Base-by-base conservation (phyloP, 345 rosid genomes). In the Salix caprea region DNA sequence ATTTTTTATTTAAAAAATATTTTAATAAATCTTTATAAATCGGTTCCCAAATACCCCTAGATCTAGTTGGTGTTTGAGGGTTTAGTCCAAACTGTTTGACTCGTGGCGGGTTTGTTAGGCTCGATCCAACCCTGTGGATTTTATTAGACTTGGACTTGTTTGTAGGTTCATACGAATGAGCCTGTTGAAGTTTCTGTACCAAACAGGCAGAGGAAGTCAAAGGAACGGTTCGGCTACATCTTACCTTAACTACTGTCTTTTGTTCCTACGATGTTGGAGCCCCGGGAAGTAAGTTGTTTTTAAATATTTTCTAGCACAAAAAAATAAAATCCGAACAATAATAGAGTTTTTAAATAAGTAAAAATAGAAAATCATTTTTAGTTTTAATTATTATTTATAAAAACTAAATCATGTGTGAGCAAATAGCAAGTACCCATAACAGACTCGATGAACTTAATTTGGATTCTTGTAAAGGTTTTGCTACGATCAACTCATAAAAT, bases 221-320 rank as follows among this genome's bases (percentile, higher is more conserved):
- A 75, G 69, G 80, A 84, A 81, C 84, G 80, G 93, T 84, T 90
- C 87, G 88, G 82, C 93, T 66, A 82, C 76, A 80, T 80, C 87
- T 77, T 77, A 61, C 23, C 65, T 67, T 81, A 56, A 72, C 72
- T 75, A 81, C 75, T 72, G 10, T 50, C 12, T 52, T 9, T 34
- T 34, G 37, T 34, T 34, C 37, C 0, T 34, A 34, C 37, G 37
- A 34, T 34, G 37, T 5, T 34, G 6, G 37, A 34, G 37, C 6
- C 37, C 37, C 37, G 37, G 6, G 37, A 5, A 34, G 37, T 34
- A 5, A 34, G 37, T 34, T 34, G 6, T 34, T 5, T 4, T 34
- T 5, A 5, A 34, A 34, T 34, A 4, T 34, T 34, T 34, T 5
- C 37, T 34, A 34, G 6, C 37, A 34, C 0, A 34, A 34, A 5